Evolutionary conservation across 805 yeast genomes (phyloP).

Genomic region (Saccharomycopsis synnaedendra): DNA sequence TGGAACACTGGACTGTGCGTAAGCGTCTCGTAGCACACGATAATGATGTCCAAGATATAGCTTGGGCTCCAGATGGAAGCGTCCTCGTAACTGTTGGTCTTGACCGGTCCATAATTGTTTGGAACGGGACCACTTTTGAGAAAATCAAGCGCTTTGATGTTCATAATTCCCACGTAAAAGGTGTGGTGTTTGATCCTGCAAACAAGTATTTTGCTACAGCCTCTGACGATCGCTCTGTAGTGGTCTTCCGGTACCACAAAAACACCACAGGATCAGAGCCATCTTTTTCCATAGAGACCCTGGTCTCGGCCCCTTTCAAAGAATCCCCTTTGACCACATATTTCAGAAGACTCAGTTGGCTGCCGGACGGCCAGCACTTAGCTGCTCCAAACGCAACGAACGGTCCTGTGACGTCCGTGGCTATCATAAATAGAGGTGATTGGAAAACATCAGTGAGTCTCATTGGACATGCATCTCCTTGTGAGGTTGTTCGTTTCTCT

Average conservation of each 20-base stretch:
- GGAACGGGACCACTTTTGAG: conserved; percentile 91
- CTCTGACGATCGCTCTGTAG: conserved; percentile 86
- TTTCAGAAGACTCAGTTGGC: conserved; percentile 79
- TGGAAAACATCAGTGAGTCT: conserved; percentile 71
- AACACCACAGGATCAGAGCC: conserved; percentile 47
- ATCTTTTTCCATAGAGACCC: conserved; percentile 78
- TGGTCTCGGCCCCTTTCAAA: conserved; percentile 73
- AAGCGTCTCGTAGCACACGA: conserved; percentile 93
- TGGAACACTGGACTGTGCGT: conserved; percentile 91
- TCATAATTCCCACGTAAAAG: conserved; percentile 92
- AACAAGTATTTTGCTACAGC: conserved; percentile 95
- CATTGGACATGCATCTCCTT: conserved; percentile 78
- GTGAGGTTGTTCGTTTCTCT: conserved; percentile 68
- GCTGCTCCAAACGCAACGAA: conserved; percentile 82
- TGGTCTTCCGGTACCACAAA: conserved; percentile 77
- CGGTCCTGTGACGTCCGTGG: conserved; percentile 70
- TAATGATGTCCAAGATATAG: conserved; percentile 93
- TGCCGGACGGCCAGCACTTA: conserved; percentile 81
- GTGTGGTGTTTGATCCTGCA: conserved; percentile 96
- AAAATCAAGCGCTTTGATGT: conserved; percentile 80
- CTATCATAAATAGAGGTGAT: conserved; percentile 60
- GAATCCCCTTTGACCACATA: conserved; percentile 89
- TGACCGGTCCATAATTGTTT: conserved; percentile 83
- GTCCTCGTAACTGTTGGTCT: conserved; percentile 88
- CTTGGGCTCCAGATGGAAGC: conserved; percentile 95